These are phyloP conservation scores for Conidiobolus incongruus DNA, from an alignment of 371 early-diverging fungal species.

Conservation along the genomic window DNA sequence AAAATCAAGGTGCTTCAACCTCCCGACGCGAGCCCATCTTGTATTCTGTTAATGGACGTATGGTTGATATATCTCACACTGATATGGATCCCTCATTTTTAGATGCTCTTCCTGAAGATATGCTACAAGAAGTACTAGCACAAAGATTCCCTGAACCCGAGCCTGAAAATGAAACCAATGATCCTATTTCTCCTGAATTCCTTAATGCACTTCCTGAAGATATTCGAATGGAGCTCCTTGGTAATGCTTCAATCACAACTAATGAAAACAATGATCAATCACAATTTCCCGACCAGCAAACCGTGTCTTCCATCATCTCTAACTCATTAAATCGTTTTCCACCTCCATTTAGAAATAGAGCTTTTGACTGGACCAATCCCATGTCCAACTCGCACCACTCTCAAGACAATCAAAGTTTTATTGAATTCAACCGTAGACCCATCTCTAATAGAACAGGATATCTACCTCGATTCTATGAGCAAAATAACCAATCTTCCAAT, in stretches of 20 bases:
- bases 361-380: slow-evolving; percentile 28
- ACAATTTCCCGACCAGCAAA: not conserved
- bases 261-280: slow-evolving; percentile 2
- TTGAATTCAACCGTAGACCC: slow-evolving; percentile 5
- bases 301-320: slow-evolving; percentile 9
- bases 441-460: slow-evolving; percentile 2
- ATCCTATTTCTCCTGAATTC: slow-evolving; percentile 40
- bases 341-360: too few relatives aligned
- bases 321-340: slow-evolving; percentile 9
- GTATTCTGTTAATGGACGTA: slow-evolving; percentile 31
- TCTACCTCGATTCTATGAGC: slow-evolving; percentile 1
- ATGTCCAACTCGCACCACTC: slow-evolving; percentile 7
- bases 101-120: slow-evolving; percentile 85
- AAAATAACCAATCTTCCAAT: slow-evolving; percentile 4
- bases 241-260: slow-evolving; percentile 4
- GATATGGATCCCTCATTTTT: slow-evolving; percentile 89
- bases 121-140: slow-evolving; percentile 77
- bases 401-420: slow-evolving; percentile 4
- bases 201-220: slow-evolving; percentile 59
- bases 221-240: slow-evolving; percentile 52
- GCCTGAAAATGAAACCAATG: slow-evolving; percentile 9
- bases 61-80: slow-evolving; percentile 75
- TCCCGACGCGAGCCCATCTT: too few relatives aligned
- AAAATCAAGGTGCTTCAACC: not conserved
- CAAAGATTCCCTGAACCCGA: slow-evolving; percentile 39